Conservation (phyloP, 2,329 filamentous ascomycete species). For the Sarocladium strictum region DNA sequence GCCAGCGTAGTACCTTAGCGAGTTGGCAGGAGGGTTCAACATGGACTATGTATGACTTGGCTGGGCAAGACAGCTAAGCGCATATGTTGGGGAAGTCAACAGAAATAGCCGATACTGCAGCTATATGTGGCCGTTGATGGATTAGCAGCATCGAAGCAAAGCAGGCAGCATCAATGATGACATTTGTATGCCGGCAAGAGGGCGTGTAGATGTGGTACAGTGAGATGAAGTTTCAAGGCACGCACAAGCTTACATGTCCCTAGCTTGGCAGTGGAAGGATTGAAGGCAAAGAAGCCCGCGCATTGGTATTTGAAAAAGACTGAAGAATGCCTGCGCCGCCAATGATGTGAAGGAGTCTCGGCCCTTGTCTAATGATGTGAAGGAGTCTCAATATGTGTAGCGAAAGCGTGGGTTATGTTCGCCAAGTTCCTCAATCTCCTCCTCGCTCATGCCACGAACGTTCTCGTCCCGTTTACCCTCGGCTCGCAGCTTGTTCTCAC, state of each 20-base stretch:
- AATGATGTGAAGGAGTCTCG: no score
- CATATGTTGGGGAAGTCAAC: neutral
- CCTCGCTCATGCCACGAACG: slow-evolving; percentile 21
- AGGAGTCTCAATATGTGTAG: slow-evolving; percentile 24
- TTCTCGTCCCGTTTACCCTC: slow-evolving; percentile 23
- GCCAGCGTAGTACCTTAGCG: neutral
- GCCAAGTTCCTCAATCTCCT: slow-evolving; percentile 24
- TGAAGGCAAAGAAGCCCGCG: no score
- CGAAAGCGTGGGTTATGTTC: slow-evolving; percentile 24
- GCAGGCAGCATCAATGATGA: slow-evolving; percentile 5
- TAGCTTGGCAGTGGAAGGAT: no score
- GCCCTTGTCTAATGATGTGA: no score
- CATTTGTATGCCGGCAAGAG: neutral
- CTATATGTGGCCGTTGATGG: neutral
- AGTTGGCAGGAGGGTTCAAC: neutral
- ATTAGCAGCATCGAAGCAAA: neutral
- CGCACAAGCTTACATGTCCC: no score
- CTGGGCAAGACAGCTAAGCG: neutral
- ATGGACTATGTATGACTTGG: neutral
- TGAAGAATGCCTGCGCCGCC: no score
- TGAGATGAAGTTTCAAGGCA: no score
- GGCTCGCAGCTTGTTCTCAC: slow-evolving; percentile 28
- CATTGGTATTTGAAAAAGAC: no score
- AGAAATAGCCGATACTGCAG: neutral
- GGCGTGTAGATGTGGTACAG: no score